Percentiles rank a stretch among this genome's conserved stretches.
Conservation (phyloP, 108 stramenopile genomes). For the Cyclotella sp. region DNA sequence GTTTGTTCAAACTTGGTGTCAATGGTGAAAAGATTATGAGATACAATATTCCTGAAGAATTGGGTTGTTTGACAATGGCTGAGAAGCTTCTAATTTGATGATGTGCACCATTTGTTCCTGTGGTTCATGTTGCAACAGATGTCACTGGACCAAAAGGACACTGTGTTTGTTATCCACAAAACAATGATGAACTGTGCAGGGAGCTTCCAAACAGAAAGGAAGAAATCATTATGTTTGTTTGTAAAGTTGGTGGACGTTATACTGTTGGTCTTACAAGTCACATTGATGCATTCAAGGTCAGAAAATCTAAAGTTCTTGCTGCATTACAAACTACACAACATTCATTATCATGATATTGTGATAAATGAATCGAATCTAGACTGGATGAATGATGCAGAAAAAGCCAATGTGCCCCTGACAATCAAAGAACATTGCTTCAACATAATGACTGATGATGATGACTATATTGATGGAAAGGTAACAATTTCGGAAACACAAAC, state of each 20-base stretch:
- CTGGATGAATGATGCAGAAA: constrained; percentile 21
- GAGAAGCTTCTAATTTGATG: constrained; percentile 25
- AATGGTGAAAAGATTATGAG: background rate
- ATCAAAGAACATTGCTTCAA: background rate
- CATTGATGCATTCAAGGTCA: background rate
- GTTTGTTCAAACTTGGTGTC: background rate
- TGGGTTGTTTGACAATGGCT: constrained; percentile 16
- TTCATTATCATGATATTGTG: constrained; percentile 4
- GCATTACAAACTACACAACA: constrained; percentile 24
- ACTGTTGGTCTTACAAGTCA: background rate
- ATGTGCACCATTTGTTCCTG: constrained; percentile 14
- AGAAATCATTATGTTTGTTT: constrained; percentile 10
- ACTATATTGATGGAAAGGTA: too few species aligned
- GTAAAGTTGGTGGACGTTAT: background rate
- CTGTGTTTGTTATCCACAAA: constrained; percentile 15
- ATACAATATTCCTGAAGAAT: constrained; percentile 13
- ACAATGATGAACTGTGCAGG: constrained; percentile 1
- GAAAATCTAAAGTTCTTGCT: background rate
- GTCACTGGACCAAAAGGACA: constrained; percentile 16
- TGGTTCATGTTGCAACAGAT: constrained; percentile 5
- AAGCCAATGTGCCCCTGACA: background rate
- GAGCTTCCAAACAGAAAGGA: background rate
- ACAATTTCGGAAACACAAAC: too few species aligned
- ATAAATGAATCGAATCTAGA: constrained; percentile 20
- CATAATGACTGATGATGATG: too few species aligned